A percentile compares a stretch with the other conserved stretches of the same genome.
phyloP scores from a whole-genome alignment of 208 protist species.

The Borovskyia barvae region DNA sequence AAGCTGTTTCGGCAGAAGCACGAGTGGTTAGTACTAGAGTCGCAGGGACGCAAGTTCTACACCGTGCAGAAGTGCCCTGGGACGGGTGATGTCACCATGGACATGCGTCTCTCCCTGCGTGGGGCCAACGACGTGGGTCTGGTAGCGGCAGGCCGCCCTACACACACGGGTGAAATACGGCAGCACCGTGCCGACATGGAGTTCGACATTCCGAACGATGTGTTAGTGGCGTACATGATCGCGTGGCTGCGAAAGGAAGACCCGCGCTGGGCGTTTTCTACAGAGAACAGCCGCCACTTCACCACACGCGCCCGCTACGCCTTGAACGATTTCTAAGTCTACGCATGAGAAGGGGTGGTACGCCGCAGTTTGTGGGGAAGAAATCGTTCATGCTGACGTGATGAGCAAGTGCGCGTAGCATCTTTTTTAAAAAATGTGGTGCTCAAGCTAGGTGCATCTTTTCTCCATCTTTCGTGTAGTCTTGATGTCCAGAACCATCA shows the following conservation, averaged over 20 bases:
- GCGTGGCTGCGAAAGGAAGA: conserved; percentile 92
- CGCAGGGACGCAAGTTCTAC: conserved; percentile 70
- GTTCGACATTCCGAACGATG: conserved; percentile 85
- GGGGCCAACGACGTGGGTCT: conserved; percentile 87
- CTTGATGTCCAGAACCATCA: too few relatives aligned
- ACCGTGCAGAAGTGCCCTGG: conserved; percentile 84
- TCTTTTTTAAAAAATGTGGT: too few relatives aligned
- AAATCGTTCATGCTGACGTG: too few relatives aligned
- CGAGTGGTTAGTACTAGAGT: conserved; percentile 90
- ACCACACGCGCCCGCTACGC: conserved; percentile 78
- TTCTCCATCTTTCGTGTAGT: too few relatives aligned
- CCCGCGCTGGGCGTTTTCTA: conserved; percentile 88
- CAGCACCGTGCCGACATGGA: conserved; percentile 84
- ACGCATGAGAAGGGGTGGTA: too few relatives aligned
- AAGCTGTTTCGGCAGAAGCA: conserved; percentile 84
- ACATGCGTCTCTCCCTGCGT: conserved; percentile 77
- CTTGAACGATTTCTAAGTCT: conserved; percentile 76
- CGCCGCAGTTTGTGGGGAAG: too few relatives aligned
- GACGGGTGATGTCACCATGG: conserved; percentile 85
- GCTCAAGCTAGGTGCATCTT: too few relatives aligned
- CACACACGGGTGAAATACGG: conserved; percentile 81
- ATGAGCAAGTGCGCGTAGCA: too few relatives aligned
- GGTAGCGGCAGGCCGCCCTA: conserved; percentile 58
- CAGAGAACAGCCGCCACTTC: conserved; percentile 89
- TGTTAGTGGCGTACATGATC: conserved; percentile 90